Evolutionary conservation across 1,139 yeast species (phyloP).

Genomic region (Protomyces arabidopsidicola): DNA sequence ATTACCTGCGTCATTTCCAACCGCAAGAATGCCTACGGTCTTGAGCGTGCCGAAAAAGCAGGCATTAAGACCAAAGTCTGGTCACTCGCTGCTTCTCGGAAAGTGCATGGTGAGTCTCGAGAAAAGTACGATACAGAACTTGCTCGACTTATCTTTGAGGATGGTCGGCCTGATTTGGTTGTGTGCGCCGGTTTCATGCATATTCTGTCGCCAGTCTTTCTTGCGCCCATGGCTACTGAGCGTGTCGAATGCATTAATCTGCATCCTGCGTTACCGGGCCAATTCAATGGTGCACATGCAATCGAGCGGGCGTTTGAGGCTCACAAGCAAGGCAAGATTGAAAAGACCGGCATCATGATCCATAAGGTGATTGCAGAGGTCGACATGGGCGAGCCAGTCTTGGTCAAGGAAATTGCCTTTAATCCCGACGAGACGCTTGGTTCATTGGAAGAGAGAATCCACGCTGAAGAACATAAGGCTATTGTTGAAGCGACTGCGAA

Average conservation of each 20-base stretch:
- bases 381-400: constrained; percentile 83
- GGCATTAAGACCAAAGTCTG: constrained; percentile 67
- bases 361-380: constrained; percentile 93
- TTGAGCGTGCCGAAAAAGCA: constrained; percentile 67
- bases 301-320: constrained; percentile 95
- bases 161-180: constrained; percentile 63
- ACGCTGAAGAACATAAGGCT: constrained; percentile 75
- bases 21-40: constrained; percentile 73
- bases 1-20: constrained; percentile 80
- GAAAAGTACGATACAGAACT: constrained; percentile 70
- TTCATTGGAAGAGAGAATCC: constrained; percentile 78
- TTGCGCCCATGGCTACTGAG: constrained; percentile 58
- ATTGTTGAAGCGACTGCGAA: constrained; percentile 62
- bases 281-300: constrained; percentile 95
- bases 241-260: constrained; percentile 77
- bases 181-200: constrained; percentile 99
- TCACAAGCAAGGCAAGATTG: constrained; percentile 72
- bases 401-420: constrained; percentile 72
- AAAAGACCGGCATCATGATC: constrained; percentile 92
- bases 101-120: constrained; percentile 61
- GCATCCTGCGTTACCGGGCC: constrained; percentile 96
- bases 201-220: constrained; percentile 71
- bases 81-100: constrained; percentile 65
- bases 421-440: constrained; percentile 69
- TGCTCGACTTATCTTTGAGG: constrained; percentile 56